A percentile compares a stretch with the other conserved stretches of the same genome.
These are phyloP conservation scores for Candida tetrigidarum DNA, from an alignment of 1,139 yeast genomes.

Conservation along the genomic window DNA sequence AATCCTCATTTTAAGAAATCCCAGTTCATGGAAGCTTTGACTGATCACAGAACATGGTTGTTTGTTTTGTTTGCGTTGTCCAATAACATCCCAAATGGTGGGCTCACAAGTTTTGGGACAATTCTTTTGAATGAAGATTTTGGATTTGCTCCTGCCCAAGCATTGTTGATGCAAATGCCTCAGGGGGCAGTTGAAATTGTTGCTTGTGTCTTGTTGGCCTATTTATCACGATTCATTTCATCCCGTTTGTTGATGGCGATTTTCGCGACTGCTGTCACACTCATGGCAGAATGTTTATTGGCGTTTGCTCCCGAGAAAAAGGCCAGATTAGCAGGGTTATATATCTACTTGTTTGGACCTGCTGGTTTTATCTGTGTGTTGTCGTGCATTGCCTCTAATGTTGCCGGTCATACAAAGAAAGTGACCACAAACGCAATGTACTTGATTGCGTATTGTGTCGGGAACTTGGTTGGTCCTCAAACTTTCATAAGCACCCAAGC, in stretches of 20 bases:
- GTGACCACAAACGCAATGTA: conserved; percentile 60
- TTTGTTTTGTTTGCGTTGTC: conserved; percentile 34
- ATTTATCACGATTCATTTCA: conserved; percentile 26
- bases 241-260: conserved; percentile 50
- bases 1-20: conserved; percentile 54
- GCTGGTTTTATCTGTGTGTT: conserved; percentile 53
- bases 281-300: conserved; percentile 49
- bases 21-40: conserved; percentile 59
- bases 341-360: conserved; percentile 29
- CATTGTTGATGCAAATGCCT: conserved; percentile 40
- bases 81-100: conserved; percentile 42
- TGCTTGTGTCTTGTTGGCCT: conserved; percentile 45
- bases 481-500: conserved; percentile 57
- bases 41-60: conserved; percentile 48
- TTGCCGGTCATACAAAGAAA: conserved; percentile 75
- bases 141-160: conserved; percentile 35
- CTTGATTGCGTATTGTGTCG: conserved; percentile 66
- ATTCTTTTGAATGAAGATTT: conserved; percentile 49
- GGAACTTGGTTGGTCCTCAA: conserved; percentile 76
- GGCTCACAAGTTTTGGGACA: conserved; percentile 44
- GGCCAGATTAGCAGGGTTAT: conserved; percentile 49
- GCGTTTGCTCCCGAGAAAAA: conserved; percentile 45
- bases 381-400: conserved; percentile 56
- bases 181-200: conserved; percentile 42
- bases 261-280: conserved; percentile 36